These are phyloP conservation scores for Wickerhamomyces ciferrii DNA, from an alignment of 805 yeast species.

Conservation along the genomic window DNA sequence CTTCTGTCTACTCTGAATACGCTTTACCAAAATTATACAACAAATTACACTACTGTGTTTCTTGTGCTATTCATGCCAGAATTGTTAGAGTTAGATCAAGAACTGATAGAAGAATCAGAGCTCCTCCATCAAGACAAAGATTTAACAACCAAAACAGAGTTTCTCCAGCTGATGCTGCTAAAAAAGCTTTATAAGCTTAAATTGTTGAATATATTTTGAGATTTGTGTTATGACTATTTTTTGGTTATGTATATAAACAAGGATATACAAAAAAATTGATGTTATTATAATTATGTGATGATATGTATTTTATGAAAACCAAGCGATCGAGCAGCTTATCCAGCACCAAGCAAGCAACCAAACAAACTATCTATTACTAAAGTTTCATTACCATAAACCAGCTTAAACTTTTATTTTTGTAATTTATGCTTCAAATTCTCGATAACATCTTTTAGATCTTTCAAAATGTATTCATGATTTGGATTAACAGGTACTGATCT, in stretches of 20 bases:
- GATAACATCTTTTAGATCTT: too few relatives aligned
- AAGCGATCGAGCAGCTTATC: neutral
- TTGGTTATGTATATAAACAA: neutral
- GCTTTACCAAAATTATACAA: constrained; percentile 99
- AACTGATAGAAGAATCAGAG: constrained; percentile 96
- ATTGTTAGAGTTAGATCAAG: constrained; percentile 99
- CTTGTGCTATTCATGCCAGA: constrained; percentile 99
- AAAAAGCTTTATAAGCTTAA: constrained; percentile 70
- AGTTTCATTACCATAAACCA: too few relatives aligned
- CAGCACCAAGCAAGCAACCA: too few relatives aligned
- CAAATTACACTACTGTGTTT: constrained; percentile 99
- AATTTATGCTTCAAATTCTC: too few relatives aligned
- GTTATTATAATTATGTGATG: neutral
- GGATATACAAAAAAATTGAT: neutral
- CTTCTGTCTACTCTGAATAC: constrained; percentile 98
- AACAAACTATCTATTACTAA: neutral
- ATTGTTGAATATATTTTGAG: neutral
- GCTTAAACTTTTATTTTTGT: too few relatives aligned
- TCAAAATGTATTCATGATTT: too few relatives aligned
- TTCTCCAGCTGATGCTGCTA: constrained; percentile 96
- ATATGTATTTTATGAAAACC: neutral
- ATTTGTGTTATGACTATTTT: neutral
- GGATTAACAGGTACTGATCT: too few relatives aligned
- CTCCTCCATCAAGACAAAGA: constrained; percentile 99
- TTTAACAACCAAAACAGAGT: constrained; percentile 95